Evolutionary conservation across 805 yeast species (phyloP).

Genomic region (Cyberlindnera americana): DNA sequence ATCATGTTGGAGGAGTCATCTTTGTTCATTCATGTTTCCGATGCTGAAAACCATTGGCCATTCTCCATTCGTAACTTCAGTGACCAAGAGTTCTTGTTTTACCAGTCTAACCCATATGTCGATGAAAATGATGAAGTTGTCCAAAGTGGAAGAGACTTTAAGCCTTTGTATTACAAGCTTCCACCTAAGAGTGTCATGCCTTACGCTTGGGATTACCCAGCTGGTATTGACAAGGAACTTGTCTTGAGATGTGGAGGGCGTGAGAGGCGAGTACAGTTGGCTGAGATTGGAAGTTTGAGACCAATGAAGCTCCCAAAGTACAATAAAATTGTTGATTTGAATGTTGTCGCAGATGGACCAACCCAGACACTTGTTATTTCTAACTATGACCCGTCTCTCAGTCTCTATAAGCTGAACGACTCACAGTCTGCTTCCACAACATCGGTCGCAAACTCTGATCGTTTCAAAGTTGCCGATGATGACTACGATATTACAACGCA

Average conservation of each 20-base stretch:
- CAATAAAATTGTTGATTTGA: slow-evolving; percentile 67
- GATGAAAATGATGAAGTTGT: slow-evolving; percentile 62
- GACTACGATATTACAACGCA: slow-evolving; percentile 33
- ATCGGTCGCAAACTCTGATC: slow-evolving; percentile 36
- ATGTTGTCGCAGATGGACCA: slow-evolving; percentile 96
- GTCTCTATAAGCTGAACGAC: slow-evolving; percentile 57
- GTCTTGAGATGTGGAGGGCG: slow-evolving; percentile 67
- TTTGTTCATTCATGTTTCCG: slow-evolving; percentile 67
- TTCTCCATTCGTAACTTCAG: slow-evolving; percentile 87
- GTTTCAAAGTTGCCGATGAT: slow-evolving; percentile 48
- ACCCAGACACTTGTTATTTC: slow-evolving; percentile 83
- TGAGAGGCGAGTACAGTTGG: slow-evolving; percentile 76
- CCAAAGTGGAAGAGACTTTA: slow-evolving; percentile 52
- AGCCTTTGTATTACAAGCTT: slow-evolving; percentile 74
- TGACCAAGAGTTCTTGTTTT: slow-evolving; percentile 79
- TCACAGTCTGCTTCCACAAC: slow-evolving; percentile 30
- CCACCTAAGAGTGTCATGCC: slow-evolving; percentile 96
- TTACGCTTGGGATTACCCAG: slow-evolving; percentile 96
- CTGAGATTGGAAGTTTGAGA: slow-evolving; percentile 87
- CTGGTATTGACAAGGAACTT: slow-evolving; percentile 79
- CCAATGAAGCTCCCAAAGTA: slow-evolving; percentile 74
- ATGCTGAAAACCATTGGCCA: slow-evolving; percentile 86
- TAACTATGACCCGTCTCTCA: slow-evolving; percentile 71
- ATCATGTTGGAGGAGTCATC: slow-evolving; percentile 78
- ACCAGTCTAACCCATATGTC: slow-evolving; percentile 74